Conservation (phyloP, 176 grass and related monocot genomes). For the Puya raimondii region DNA sequence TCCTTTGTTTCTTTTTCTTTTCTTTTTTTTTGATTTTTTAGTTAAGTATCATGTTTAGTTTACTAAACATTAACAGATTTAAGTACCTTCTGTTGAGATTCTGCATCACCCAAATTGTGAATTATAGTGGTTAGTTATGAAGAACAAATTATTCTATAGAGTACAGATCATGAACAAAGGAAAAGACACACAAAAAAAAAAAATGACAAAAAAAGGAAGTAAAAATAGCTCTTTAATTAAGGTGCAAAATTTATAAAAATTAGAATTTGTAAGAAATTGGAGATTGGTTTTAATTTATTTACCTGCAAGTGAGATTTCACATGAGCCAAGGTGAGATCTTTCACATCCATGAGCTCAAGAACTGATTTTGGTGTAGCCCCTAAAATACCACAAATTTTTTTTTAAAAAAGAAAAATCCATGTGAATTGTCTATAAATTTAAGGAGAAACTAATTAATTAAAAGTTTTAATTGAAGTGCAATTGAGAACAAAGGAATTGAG, state of each 20-base stretch:
- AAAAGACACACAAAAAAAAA: neutral
- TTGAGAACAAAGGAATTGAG: neutral
- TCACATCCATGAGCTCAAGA: constrained; percentile 46
- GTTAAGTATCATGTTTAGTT: neutral
- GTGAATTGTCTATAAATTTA: neutral
- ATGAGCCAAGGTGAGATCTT: constrained; percentile 49
- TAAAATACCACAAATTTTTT: neutral
- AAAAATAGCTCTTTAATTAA: no score
- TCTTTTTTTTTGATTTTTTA: neutral
- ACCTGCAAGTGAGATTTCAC: constrained; percentile 47
- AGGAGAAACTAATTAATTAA: neutral
- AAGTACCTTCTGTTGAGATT: neutral
- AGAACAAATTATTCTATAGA: neutral
- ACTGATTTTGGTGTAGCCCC: constrained; percentile 42
- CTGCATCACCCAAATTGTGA: neutral
- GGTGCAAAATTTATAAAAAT: neutral
- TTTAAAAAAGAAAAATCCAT: neutral
- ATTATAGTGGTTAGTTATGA: neutral
- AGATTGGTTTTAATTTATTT: neutral
- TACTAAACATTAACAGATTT: neutral
- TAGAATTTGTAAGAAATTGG: neutral
- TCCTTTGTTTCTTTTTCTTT: neutral
- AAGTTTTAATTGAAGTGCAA: neutral
- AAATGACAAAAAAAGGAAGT: no score
- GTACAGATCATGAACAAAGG: neutral